Conservation (phyloP, 257 asterid genomes). For the Haberlea rhodopensis region DNA sequence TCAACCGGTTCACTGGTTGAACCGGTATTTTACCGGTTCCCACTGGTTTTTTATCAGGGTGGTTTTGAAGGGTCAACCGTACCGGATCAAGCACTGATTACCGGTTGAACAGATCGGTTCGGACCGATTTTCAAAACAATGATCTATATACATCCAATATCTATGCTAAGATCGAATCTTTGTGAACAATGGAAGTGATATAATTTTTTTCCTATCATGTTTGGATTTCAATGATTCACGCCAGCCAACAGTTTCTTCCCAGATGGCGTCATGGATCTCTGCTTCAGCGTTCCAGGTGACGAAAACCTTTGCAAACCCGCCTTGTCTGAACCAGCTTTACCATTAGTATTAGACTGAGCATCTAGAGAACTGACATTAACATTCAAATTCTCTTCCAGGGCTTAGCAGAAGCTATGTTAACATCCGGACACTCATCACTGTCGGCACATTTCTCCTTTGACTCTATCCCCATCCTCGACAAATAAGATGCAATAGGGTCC, state of each 20-base stretch:
- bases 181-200: no score
- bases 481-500: constrained; percentile 52
- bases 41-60: no score
- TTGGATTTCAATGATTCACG: no score
- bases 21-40: no score
- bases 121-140: no score
- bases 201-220: no score
- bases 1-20: no score
- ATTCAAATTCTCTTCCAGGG: constrained; percentile 59
- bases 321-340: constrained; percentile 34
- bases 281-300: constrained; percentile 62
- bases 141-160: no score
- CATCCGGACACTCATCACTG: constrained; percentile 20
- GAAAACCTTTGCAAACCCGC: constrained; percentile 62
- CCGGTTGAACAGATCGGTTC: no score
- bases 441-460: constrained; percentile 28
- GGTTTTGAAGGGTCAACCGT: no score
- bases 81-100: no score
- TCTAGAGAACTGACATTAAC: constrained; percentile 29
- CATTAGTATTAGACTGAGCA: not conserved
- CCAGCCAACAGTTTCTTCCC: constrained; percentile 51
- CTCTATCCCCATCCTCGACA: constrained; percentile 41
- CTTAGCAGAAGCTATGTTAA: constrained; percentile 23
- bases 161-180: no score
- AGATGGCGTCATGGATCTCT: constrained; percentile 54